Conservation (phyloP, 345 rosid genomes). For the Salix udensis region DNA sequence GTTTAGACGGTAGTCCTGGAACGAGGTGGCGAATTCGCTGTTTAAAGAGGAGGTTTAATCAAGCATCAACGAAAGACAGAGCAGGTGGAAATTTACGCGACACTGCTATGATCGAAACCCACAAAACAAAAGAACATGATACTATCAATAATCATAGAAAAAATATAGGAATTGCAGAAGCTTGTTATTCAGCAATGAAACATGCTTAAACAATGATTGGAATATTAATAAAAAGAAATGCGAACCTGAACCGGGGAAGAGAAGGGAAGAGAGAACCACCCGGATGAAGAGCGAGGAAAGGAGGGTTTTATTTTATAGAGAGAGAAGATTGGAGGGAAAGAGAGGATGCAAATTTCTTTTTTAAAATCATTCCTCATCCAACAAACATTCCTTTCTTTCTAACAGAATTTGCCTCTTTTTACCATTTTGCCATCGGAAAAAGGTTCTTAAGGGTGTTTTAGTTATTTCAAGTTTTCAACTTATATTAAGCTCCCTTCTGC, state of each 20-base stretch:
- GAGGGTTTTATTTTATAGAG: conserved; percentile 5
- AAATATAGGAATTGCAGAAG: too few species aligned
- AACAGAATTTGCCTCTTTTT: conserved; percentile 11
- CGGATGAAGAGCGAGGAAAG: conserved; percentile 9
- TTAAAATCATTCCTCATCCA: neutral
- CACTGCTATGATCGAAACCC: neutral
- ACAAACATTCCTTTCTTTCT: conserved; percentile 11
- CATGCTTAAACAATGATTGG: neutral
- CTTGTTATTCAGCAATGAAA: neutral
- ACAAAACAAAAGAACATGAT: too few species aligned
- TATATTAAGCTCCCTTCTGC: neutral
- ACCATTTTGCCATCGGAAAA: neutral
- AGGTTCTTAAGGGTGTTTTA: neutral
- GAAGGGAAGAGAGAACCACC: neutral
- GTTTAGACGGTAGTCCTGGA: neutral
- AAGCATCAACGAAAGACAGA: too few species aligned
- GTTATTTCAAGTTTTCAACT: conserved; percentile 1
- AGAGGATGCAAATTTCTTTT: neutral
- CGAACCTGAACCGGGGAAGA: neutral
- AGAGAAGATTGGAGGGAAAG: conserved; percentile 31
- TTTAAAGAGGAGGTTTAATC: conserved; percentile 7
- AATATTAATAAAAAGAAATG: neutral
- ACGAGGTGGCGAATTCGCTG: conserved; percentile 5
- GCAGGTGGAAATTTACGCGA: neutral
- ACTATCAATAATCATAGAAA: too few species aligned